Evolutionary conservation across 352 stramenopile species (phyloP).

Genomic region (Pythium utonaiense): DNA sequence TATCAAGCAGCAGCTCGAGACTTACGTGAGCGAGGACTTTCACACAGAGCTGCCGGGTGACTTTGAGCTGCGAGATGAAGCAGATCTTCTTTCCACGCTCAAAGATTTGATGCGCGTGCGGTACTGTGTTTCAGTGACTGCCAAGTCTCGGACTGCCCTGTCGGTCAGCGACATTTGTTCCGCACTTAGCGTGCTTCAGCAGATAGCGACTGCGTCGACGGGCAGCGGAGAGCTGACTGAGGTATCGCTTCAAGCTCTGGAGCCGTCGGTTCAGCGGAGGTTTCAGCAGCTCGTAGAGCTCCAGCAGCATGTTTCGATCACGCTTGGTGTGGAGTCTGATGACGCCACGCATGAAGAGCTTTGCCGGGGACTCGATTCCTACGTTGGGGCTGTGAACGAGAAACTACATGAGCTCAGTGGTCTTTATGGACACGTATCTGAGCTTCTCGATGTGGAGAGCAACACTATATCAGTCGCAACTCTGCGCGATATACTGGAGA

Average conservation of each 20-base stretch:
- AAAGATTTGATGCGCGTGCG: constrained; percentile 34
- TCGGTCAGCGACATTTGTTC: constrained; percentile 22
- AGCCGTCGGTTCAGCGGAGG: neutral
- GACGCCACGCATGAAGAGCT: too few species aligned
- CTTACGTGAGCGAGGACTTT: constrained; percentile 41
- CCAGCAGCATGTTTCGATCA: neutral
- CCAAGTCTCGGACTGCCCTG: constrained; percentile 9
- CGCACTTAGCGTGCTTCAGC: constrained; percentile 28
- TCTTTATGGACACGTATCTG: neutral
- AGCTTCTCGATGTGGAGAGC: neutral
- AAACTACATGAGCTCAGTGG: neutral
- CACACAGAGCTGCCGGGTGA: constrained; percentile 19
- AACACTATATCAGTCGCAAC: neutral
- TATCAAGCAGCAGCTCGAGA: constrained; percentile 49
- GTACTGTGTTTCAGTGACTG: constrained; percentile 19
- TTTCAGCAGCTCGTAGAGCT: neutral
- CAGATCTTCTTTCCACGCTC: constrained; percentile 35
- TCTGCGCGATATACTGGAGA: neutral
- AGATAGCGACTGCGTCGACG: constrained; percentile 4
- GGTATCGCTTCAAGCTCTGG: neutral
- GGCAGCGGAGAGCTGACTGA: neutral
- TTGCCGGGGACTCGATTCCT: too few species aligned
- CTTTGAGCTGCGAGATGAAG: constrained; percentile 29
- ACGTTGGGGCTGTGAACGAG: neutral
- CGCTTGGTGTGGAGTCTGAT: neutral